A percentile compares a stretch with the other conserved stretches of the same genome.
phyloP scores from a whole-genome alignment of 345 rosid species.

The Geranium rotundifolium region DNA sequence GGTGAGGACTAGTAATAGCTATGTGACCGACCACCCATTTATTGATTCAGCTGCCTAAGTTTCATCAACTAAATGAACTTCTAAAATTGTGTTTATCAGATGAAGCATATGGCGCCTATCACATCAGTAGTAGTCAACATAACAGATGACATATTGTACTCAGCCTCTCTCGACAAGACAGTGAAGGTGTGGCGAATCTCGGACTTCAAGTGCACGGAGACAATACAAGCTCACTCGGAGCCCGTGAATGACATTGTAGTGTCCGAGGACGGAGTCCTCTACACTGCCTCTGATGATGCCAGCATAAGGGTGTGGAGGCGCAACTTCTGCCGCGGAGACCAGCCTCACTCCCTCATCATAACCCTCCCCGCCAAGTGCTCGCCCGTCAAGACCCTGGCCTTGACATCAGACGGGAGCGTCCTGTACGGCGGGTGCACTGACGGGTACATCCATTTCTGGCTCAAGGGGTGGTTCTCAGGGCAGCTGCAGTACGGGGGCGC shows the following conservation, averaged over 20 bases:
- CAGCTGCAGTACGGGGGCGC: constrained; percentile 37
- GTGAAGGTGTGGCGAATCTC: constrained; percentile 47
- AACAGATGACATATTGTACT: constrained; percentile 38
- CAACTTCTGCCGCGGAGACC: constrained; percentile 19
- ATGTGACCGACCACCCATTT: background rate
- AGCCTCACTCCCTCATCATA: constrained; percentile 26
- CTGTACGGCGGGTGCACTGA: constrained; percentile 47
- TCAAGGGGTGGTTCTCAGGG: constrained; percentile 32
- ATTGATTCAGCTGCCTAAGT: background rate
- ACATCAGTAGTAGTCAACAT: constrained; percentile 35
- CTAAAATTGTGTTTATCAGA: constrained; percentile 11
- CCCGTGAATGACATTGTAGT: constrained; percentile 33
- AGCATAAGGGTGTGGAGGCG: constrained; percentile 36
- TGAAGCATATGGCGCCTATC: constrained; percentile 38
- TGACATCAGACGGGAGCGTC: constrained; percentile 19
- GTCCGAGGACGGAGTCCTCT: constrained; percentile 29
- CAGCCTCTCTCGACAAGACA: constrained; percentile 37
- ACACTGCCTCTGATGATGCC: constrained; percentile 51
- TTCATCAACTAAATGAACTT: no score
- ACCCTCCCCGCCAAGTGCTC: constrained; percentile 37
- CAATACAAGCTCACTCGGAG: constrained; percentile 38
- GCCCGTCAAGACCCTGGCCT: constrained; percentile 36
- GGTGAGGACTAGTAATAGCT: background rate
- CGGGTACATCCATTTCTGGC: constrained; percentile 42
- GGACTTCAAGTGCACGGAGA: constrained; percentile 44